phyloP scores from a whole-genome alignment of 345 rosid species.

The Bretschneidera sinensis region DNA sequence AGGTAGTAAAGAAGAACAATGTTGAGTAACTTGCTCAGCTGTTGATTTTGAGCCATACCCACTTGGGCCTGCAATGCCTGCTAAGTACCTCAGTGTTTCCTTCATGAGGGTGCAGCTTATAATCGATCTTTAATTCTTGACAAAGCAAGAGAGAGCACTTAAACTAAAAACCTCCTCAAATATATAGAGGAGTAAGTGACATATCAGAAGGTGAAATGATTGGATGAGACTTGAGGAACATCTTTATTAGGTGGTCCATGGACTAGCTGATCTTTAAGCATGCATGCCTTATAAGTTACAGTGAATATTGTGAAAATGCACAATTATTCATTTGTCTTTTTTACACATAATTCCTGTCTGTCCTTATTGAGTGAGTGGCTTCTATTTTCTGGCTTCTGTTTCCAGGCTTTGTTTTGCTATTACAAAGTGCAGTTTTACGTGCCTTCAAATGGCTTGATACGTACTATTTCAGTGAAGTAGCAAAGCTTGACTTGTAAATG shows the following conservation, averaged over 20 bases:
- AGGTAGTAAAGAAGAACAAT: slow-evolving; percentile 17
- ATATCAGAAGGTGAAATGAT: slow-evolving; percentile 13
- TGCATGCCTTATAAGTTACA: no score
- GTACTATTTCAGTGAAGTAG: no score
- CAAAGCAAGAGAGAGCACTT: slow-evolving; percentile 20
- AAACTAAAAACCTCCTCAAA: slow-evolving; percentile 7
- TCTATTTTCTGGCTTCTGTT: slow-evolving; percentile 3
- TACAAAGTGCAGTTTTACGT: background rate
- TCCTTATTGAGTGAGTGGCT: slow-evolving; percentile 19
- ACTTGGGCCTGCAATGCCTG: slow-evolving; percentile 93
- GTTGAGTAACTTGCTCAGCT: slow-evolving; percentile 70
- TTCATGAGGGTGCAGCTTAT: slow-evolving; percentile 47
- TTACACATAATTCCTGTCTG: slow-evolving; percentile 21
- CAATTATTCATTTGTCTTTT: slow-evolving; percentile 7
- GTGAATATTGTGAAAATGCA: slow-evolving; percentile 11
- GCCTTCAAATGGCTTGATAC: no score
- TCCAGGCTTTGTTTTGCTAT: slow-evolving; percentile 5
- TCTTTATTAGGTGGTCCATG: slow-evolving; percentile 15
- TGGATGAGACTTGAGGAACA: slow-evolving; percentile 16
- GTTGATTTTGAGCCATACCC: slow-evolving; percentile 93
- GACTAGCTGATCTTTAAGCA: slow-evolving; percentile 18
- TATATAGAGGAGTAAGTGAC: slow-evolving; percentile 15
- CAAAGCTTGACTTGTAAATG: slow-evolving; percentile 2
- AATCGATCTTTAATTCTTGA: background rate
- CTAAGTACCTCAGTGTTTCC: slow-evolving; percentile 67